Evolutionary conservation across 495 filamentous ascomycete genomes (phyloP).

Genomic region (Daldinia bambusicola): DNA sequence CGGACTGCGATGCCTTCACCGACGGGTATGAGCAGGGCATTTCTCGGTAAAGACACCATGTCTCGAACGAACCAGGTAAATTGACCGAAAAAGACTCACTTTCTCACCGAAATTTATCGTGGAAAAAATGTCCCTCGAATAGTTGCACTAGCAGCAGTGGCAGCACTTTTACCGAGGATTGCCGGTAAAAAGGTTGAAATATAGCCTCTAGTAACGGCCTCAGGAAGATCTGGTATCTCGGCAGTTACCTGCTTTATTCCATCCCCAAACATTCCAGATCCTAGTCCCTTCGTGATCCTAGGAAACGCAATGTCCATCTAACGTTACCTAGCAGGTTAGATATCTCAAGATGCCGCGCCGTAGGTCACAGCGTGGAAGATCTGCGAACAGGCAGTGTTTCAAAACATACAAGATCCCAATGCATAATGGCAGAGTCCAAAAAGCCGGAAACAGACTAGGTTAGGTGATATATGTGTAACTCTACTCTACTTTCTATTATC

Average conservation of each 20-base stretch:
- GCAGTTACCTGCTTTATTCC: not conserved
- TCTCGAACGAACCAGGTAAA: not conserved
- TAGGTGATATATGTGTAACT: too few species aligned
- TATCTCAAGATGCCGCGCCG: not conserved
- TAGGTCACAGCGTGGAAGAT: not conserved
- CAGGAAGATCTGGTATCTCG: not conserved
- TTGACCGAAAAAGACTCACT: not conserved
- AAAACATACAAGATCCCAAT: not conserved
- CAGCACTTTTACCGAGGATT: not conserved
- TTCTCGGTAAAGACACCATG: not conserved
- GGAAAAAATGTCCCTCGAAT: not conserved
- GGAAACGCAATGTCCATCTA: too few species aligned
- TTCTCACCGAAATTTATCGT: not conserved
- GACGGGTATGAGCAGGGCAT: not conserved
- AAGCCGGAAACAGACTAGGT: not conserved
- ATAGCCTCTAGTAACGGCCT: not conserved
- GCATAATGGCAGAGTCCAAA: not conserved
- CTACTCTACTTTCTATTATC: too few species aligned
- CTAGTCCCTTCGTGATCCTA: not conserved
- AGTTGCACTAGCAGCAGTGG: not conserved
- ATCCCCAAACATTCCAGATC: not conserved
- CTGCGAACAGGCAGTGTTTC: not conserved
- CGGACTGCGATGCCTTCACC: not conserved
- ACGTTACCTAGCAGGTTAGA: not conserved
- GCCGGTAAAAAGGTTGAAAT: not conserved